Evolutionary conservation across 805 yeast genomes (phyloP).

Genomic region (Lachancea dasiensis): DNA sequence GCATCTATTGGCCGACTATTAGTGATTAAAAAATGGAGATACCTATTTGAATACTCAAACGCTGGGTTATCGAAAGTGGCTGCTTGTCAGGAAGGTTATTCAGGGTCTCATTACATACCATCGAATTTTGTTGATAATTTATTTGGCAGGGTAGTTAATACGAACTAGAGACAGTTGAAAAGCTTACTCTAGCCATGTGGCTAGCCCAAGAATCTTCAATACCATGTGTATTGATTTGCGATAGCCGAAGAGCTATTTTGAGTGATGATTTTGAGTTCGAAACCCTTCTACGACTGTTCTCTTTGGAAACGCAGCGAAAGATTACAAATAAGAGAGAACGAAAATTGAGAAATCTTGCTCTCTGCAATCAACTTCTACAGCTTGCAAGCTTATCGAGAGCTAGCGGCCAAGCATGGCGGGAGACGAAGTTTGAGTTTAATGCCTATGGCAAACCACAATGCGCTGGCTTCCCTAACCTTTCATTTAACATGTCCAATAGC

Average conservation of each 20-base stretch:
- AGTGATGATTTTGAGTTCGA: conserved; percentile 41
- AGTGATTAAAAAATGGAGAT: no score
- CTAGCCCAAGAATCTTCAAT: background rate
- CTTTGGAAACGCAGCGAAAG: conserved; percentile 37
- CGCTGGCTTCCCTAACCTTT: conserved; percentile 19
- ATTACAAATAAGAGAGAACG: conserved; percentile 37
- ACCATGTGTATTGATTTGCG: conserved; percentile 5
- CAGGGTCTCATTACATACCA: no score
- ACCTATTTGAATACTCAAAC: no score
- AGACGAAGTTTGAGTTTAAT: conserved; percentile 30
- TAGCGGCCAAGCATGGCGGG: conserved; percentile 11
- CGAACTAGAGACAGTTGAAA: background rate
- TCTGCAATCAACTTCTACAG: conserved; percentile 44
- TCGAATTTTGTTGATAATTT: no score
- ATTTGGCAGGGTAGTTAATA: no score
- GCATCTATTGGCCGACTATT: no score
- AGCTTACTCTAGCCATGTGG: background rate
- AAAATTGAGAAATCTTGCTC: conserved; percentile 33
- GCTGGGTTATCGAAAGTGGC: no score
- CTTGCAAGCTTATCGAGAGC: conserved; percentile 36
- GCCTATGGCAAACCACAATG: conserved; percentile 55
- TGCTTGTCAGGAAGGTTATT: no score
- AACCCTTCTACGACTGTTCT: conserved; percentile 39
- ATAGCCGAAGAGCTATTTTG: conserved; percentile 13
- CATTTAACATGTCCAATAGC: conserved; percentile 60